A percentile compares a stretch with the other conserved stretches of the same genome.
phyloP scores from a whole-genome alignment of 2,329 filamentous ascomycete genomes.

The Tolypocladium paradoxum region DNA sequence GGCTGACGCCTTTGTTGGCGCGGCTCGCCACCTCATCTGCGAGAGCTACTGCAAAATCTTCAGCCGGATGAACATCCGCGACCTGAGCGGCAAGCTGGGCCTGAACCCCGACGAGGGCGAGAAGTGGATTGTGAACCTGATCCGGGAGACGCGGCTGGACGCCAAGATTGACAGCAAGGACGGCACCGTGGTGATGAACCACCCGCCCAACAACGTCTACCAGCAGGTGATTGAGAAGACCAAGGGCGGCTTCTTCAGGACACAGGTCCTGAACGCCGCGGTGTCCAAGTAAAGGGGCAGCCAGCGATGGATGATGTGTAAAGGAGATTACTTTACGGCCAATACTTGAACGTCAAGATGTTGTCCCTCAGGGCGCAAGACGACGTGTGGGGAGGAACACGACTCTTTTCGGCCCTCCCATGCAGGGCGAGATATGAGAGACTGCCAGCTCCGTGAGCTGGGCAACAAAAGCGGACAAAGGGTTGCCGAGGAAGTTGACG shows the following conservation, averaged over 20 bases:
- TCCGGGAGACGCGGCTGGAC: slow-evolving; percentile 92
- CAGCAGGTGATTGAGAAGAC: slow-evolving; percentile 99
- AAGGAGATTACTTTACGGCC: not conserved
- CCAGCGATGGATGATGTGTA: not conserved
- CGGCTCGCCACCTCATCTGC: slow-evolving; percentile 90
- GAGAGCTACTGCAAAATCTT: slow-evolving; percentile 99
- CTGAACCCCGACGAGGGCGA: slow-evolving; percentile 91
- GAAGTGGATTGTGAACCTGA: slow-evolving; percentile 99
- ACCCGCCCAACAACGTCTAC: slow-evolving; percentile 95
- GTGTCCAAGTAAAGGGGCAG: slow-evolving; percentile 37
- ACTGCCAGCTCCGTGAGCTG: not conserved
- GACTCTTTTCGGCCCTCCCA: not conserved
- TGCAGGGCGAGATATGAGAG: not conserved
- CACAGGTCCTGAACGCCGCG: slow-evolving; percentile 76
- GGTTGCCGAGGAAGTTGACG: not conserved
- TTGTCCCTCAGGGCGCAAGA: not conserved
- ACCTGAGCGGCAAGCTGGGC: slow-evolving; percentile 83
- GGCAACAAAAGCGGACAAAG: not conserved
- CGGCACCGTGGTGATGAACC: slow-evolving; percentile 98
- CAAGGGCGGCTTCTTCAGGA: slow-evolving; percentile 97
- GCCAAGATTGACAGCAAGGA: slow-evolving; percentile 99
- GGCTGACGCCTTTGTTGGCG: slow-evolving; percentile 83
- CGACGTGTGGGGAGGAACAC: not conserved
- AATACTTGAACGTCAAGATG: not conserved
- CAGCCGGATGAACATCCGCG: slow-evolving; percentile 95